Base-by-base conservation (phyloP, 805 yeast genomes). In the Tetrapisispora pingtungensis region DNA sequence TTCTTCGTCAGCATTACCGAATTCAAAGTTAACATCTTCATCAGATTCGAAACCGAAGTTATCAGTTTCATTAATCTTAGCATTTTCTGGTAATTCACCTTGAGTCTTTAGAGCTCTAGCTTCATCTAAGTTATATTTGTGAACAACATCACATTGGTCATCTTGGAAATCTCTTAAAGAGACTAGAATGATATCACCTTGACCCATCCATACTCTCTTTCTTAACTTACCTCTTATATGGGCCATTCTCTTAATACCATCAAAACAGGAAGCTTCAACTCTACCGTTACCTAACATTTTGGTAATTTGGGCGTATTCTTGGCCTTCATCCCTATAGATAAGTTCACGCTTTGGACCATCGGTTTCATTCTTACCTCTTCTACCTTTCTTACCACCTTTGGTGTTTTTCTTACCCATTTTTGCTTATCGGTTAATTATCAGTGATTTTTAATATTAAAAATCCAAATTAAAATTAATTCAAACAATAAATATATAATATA, bases 161-260 rank as follows among this genome's bases (percentile, higher is more conserved):
- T 90, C 97, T 71, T 93, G 97, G 80, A 93, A 93, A 62, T 93
- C 99, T 76, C 99, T 88, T 58, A 93, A 78, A 7, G 96, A 89
- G 40, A 90, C 93, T 62, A 93, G 73, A 56, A 93, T 87, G 58
- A 93, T 93, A 66, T 93, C 99, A 72, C 98, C 98, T 68, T 88
- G 97, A 40, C 85, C 85, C 87, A 93, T 89, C 99, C 99, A 93
- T 49, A 93, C 98, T 78, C 90, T 93, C 82, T 93, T 93, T 78
- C 99, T 85, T 71, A 93, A 78, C 66, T 93, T 93, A 59, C 99
- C 99, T 77, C 99, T 86, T 62, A 93, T 93, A 65, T 90, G 98
- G 17, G 95, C 98, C 78, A 88, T 78, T 74, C 99, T 81, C 65
- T 80, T 85, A 56, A 75, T 73, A 53, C 95, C 96, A 63, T 93